These are phyloP conservation scores for Phytopythium oedochilum DNA, from an alignment of 352 stramenopile species.

Conservation along the genomic window DNA sequence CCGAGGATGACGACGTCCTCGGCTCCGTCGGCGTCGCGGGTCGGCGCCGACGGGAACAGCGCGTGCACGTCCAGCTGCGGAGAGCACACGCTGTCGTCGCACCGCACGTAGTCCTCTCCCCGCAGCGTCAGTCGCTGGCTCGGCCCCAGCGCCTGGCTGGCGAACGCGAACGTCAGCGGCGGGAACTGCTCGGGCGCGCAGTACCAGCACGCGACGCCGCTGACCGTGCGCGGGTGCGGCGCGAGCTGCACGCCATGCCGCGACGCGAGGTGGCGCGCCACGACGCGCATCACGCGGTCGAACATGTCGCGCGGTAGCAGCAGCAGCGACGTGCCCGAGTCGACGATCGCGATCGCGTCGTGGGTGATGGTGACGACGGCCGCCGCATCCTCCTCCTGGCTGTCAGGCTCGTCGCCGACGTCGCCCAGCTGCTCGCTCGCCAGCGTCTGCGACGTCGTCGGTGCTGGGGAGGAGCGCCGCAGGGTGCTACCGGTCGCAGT, in stretches of 20 bases:
- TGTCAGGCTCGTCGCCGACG: not conserved
- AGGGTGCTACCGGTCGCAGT: not conserved
- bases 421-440: not conserved
- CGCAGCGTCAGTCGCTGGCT: slow-evolving; percentile 37
- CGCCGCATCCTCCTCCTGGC: not conserved
- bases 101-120: slow-evolving; percentile 59
- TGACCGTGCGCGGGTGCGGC: slow-evolving; percentile 21
- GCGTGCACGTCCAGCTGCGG: slow-evolving; percentile 54
- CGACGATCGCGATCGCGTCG: slow-evolving; percentile 38
- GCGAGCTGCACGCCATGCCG: slow-evolving; percentile 19
- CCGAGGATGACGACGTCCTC: slow-evolving; percentile 51
- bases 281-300: slow-evolving; percentile 26
- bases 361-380: not conserved
- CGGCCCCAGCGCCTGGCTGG: not conserved
- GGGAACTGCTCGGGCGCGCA: slow-evolving; percentile 56
- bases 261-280: slow-evolving; percentile 29
- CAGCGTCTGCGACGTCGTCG: slow-evolving; percentile 1
- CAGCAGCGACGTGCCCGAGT: slow-evolving; percentile 64
- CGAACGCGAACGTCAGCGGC: slow-evolving; percentile 40
- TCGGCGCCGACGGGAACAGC: slow-evolving; percentile 20
- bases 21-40: slow-evolving; percentile 6
- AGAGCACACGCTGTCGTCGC: slow-evolving; percentile 42
- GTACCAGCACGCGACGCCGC: slow-evolving; percentile 32
- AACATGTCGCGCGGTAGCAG: slow-evolving; percentile 44
- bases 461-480: not conserved